Base-by-base conservation (phyloP, 148 eudicot species). In the Silene latifolia region DNA sequence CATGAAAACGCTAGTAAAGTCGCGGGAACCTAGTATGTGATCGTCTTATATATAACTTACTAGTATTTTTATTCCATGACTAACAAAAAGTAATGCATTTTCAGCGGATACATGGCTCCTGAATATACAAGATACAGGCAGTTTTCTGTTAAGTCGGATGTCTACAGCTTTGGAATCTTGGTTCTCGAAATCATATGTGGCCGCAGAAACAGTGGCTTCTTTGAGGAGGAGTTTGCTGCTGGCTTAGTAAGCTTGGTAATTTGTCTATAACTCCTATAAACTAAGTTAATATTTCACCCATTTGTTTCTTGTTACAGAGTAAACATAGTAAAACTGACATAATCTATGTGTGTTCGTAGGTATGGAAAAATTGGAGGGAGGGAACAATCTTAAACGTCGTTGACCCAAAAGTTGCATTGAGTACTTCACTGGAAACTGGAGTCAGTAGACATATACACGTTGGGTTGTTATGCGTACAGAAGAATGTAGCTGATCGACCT, bases 31-130 rank as follows among this genome's bases (percentile, higher is more conserved):
- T 81, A 67, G 86, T 83, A 69, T 27, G 29, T 27, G 1, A 27
- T 3, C 42, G 42, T 35, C 42, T 35, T 35, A 35, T 4, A 35
- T 35, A 5, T 3, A 2, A 35, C 42, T 35, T 5, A 4, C 42
- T 1, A 35, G 7, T 35, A 5, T 35, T 35, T 35, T 35, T 35
- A 27, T 27, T 27, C 29, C 29, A 27, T 1, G 29, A 27, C 29
- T 27, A 27, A 27, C 29, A 27, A 27, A 3, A 27, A 27, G 44
- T 39, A 39, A 39, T 7, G 44, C 44, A 39, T 39, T 39, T 39
- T 39, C 44, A 87, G 91, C 74, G 93, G 91, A 3, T 89, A 87
- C 29, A 87, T 87, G 89, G 76, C 89, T 48, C 89, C 89, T 6
- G 89, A 87, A 32, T 89, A 86, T 69, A 85, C 82, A 66, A 80